These are phyloP conservation scores for Hansenula lynferdii DNA, from an alignment of 1,139 yeast genomes.

Conservation along the genomic window DNA sequence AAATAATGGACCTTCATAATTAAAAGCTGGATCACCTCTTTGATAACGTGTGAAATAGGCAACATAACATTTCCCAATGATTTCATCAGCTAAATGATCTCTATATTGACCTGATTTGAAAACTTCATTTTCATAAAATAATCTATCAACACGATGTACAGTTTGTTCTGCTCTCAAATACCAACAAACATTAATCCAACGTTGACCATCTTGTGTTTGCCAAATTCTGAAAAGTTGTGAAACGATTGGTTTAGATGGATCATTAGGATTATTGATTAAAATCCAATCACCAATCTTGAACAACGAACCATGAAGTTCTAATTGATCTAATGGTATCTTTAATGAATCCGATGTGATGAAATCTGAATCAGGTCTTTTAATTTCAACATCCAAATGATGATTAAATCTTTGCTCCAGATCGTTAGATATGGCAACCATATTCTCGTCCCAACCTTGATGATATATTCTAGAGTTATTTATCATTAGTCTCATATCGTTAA, in stretches of 20 bases:
- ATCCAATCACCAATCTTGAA: conserved; percentile 97
- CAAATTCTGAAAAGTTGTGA: conserved; percentile 93
- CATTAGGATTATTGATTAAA: conserved; percentile 79
- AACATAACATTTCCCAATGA: conserved; percentile 91
- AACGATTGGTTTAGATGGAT: conserved; percentile 82
- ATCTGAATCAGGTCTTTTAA: conserved; percentile 77
- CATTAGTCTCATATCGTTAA: conserved; percentile 72
- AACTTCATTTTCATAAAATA: conserved; percentile 90
- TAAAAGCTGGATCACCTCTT: conserved; percentile 90
- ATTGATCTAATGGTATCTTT: conserved; percentile 73
- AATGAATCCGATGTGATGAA: conserved; percentile 67
- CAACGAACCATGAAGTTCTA: conserved; percentile 64
- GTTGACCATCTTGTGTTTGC: conserved; percentile 79
- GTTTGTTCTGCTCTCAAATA: conserved; percentile 97
- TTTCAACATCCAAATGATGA: conserved; percentile 59
- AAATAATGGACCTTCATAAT: conserved; percentile 76
- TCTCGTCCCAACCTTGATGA: conserved; percentile 35
- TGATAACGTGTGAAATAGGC: conserved; percentile 91
- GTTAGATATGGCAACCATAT: conserved; percentile 25
- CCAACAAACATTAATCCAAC: conserved; percentile 96
- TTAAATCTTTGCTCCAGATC: conserved; percentile 59
- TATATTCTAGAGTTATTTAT: conserved; percentile 69
- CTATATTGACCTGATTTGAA: conserved; percentile 96
- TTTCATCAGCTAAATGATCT: conserved; percentile 85
- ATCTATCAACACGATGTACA: conserved; percentile 83